A percentile compares a stretch with the other conserved stretches of the same genome.
Evolutionary conservation across 1,284 basidiomycete genomes (phyloP).

Genomic region (Malassezia arunalokei): DNA sequence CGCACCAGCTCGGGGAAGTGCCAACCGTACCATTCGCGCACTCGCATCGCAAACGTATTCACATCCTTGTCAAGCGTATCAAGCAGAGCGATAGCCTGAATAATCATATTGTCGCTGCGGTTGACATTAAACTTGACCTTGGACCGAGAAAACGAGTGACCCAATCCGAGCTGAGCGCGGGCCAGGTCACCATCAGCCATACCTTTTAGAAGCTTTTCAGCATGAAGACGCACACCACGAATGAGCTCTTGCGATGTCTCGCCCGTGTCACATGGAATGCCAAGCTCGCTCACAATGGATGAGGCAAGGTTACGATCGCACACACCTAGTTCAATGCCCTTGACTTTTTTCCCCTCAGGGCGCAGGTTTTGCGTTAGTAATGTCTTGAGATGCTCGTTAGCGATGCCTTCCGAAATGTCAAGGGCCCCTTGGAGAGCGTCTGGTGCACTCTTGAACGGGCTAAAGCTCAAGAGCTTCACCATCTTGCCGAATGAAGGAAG

Average conservation of each 20-base stretch:
- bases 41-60: conserved; percentile 95
- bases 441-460: conserved; percentile 86
- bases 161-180: conserved; percentile 79
- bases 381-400: conserved; percentile 75
- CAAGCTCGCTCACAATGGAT: conserved; percentile 65
- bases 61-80: conserved; percentile 99
- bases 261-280: conserved; percentile 74
- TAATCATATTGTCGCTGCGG: conserved; percentile 99
- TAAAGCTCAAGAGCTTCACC: conserved; percentile 81
- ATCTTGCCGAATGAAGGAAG: conserved; percentile 85
- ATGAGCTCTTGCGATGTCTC: conserved; percentile 77
- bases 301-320: conserved; percentile 67
- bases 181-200: conserved; percentile 77
- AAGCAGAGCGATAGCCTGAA: conserved; percentile 93
- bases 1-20: conserved; percentile 96
- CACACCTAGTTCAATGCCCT: conserved; percentile 66
- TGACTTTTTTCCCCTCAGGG: conserved; percentile 63
- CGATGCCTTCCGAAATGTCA: conserved; percentile 85
- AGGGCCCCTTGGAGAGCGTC: conserved; percentile 94
- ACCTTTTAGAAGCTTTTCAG: conserved; percentile 72
- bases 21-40: conserved; percentile 99
- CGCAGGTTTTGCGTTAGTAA: conserved; percentile 79
- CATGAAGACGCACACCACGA: conserved; percentile 84
- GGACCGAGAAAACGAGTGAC: conserved; percentile 92
- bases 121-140: conserved; percentile 98